Conservation (phyloP, 768 basidiomycete species). For the Termitomyces sp. region DNA sequence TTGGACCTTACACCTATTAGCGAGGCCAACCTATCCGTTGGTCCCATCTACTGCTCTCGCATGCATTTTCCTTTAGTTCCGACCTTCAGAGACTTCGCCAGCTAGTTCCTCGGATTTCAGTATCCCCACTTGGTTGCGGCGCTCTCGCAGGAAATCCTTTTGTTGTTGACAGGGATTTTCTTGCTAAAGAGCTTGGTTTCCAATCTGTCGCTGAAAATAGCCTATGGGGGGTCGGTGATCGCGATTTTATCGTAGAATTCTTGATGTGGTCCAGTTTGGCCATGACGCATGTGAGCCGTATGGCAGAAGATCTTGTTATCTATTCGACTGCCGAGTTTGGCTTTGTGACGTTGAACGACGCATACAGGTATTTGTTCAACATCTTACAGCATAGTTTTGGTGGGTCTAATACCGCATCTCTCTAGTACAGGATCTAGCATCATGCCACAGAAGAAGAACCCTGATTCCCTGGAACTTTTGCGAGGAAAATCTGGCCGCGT, state of each 20-base stretch:
- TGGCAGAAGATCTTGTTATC: slow-evolving; percentile 95
- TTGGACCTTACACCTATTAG: slow-evolving; percentile 32
- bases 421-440: slow-evolving; percentile 95
- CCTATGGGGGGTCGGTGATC: slow-evolving; percentile 93
- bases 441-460: slow-evolving; percentile 99
- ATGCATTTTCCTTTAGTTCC: slow-evolving; percentile 88
- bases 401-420: not conserved
- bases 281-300: slow-evolving; percentile 90
- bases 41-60: slow-evolving; percentile 95
- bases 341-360: slow-evolving; percentile 93
- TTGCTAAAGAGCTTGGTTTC: slow-evolving; percentile 89
- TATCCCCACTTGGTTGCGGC: slow-evolving; percentile 90
- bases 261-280: slow-evolving; percentile 93
- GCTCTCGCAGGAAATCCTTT: slow-evolving; percentile 98
- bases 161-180: slow-evolving; percentile 86
- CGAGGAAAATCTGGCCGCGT: slow-evolving; percentile 94
- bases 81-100: slow-evolving; percentile 85
- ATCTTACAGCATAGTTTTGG: not conserved
- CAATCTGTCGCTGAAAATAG: slow-evolving; percentile 89
- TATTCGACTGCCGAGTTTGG: slow-evolving; percentile 98
- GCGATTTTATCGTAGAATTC: slow-evolving; percentile 97
- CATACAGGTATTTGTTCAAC: slow-evolving; percentile 66
- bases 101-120: slow-evolving; percentile 84
- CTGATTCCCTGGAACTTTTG: slow-evolving; percentile 91
- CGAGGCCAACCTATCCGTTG: slow-evolving; percentile 98